Evolutionary conservation across 441 rosid species (phyloP), one percentile per base, ranked within the genome.

Genomic region (Pelargonium citronellum): DNA sequence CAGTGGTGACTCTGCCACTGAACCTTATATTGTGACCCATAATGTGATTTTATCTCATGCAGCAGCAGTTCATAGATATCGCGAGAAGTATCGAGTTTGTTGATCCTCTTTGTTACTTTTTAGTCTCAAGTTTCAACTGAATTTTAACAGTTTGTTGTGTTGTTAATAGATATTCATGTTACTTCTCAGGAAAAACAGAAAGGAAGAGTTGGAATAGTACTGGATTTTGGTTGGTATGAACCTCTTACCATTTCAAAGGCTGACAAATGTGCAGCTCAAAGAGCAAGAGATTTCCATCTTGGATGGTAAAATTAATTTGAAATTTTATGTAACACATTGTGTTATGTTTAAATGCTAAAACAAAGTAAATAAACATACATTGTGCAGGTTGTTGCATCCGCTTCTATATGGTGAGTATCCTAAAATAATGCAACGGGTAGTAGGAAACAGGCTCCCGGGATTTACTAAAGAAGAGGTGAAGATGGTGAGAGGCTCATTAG

Each of bases 141-240:
- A 55, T 67, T n/a, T 20, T 4, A 27, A n/a, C n/a, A n/a, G n/a
- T n/a, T n/a, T n/a, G n/a, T n/a, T n/a, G n/a, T n/a, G n/a, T 27
- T 44, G 11, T 49, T 55, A 19, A 63, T 9, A 44, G 16, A 20
- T 64, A 39, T 66, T 64, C 70, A 10, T 11, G 46, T 55, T 0
- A 0, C 13, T 46, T 66, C 72, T 62, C 79, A 94, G 97, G 81
- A 71, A 72, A 85, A 75, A 68, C 97, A 91, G 69, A 91, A 87
- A 86, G 97, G 97, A 73, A 87, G 84, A 77, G 90, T 91, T 7
- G 96, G 96, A 30, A 94, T 90, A 72, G 85, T 91, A 63, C 73
- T 91, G 79, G 97, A 94, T 76, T 91, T 91, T 19, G 96, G 91
- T 51, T 94, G 97, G 96, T 94, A 91, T 12, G 99, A 94, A 71